Base-by-base conservation (phyloP, 108 stramenopile species). In the Cyclotella cryptica region DNA sequence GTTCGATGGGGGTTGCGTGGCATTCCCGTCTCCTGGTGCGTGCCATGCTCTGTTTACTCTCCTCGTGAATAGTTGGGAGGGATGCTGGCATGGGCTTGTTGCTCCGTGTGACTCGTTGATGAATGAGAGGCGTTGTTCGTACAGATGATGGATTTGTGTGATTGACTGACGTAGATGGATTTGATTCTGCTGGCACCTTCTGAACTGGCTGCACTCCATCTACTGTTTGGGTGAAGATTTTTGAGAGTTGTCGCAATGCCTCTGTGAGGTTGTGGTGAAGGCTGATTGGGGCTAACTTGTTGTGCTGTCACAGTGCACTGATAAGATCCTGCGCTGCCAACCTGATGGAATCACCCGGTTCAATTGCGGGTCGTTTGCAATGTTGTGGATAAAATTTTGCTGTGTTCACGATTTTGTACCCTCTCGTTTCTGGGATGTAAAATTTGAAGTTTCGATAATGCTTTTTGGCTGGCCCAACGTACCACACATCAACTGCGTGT, bases 401-500 rank as follows among this genome's bases (percentile, higher is more conserved):
- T 27, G 41, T 66, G 66, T 54, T 75, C 44, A 72, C 54, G 44
- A 29, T 27, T 44, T 21, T 1, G 26, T 24, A 47, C 0, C 24
- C 1, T 1, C 3, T 11, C 1, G 66, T 45, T 66, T 21, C 22
- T 7, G 22, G 66, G 21, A 66, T 47, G 22, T 66, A 66, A 14
- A 47, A 24, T 6, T 44, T 2, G 27, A 24, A 75, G 58, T 66
- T 83, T 30, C 79, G 47, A 41, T 82, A 82, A 19, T 59, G 69
- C 0, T 65, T 39, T 52, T 72, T 66, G 18, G 76, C 82, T 42
- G 77, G 82, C 11, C 77, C 82, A 3, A 77, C 22, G 60, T 83
- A 83, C 81, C 82, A 86, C 2, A 67, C 78, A 49, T 75, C 68
- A 9, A 51, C 21, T 1, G 66, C 76, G 18, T 66, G 43, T 21